These are phyloP conservation scores for Puccinia hordei DNA, from an alignment of 1,284 basidiomycete genomes.

Conservation along the genomic window DNA sequence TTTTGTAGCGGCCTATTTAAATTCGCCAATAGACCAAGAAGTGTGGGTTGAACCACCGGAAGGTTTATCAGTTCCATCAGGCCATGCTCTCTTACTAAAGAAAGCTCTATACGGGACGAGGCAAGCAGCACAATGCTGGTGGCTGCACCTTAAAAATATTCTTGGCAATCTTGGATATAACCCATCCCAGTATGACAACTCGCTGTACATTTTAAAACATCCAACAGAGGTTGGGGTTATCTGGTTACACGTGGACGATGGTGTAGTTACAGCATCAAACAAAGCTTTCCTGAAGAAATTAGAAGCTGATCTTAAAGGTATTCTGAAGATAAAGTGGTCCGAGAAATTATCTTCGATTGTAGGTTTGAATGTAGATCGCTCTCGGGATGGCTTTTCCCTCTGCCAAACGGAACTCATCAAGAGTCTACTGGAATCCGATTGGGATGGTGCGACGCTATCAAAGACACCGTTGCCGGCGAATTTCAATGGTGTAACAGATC, in stretches of 20 bases:
- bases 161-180: background rate
- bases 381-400: background rate
- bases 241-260: slow-evolving; percentile 26
- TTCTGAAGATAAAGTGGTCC: slow-evolving; percentile 30
- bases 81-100: background rate
- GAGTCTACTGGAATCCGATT: background rate
- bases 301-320: background rate
- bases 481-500: too few relatives aligned
- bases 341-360: background rate
- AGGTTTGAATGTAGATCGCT: background rate
- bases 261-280: background rate
- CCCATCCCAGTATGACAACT: background rate
- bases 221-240: background rate
- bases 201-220: background rate
- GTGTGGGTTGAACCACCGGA: background rate
- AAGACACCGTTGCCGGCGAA: background rate
- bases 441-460: background rate
- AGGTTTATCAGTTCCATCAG: background rate
- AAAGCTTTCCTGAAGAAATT: background rate
- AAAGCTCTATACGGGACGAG: background rate
- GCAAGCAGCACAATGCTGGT: background rate
- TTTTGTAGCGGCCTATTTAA: too few relatives aligned
- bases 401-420: background rate
- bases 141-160: background rate
- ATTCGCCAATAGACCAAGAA: too few relatives aligned